Base-by-base conservation (phyloP, 768 basidiomycete genomes). In the Termitomyces titanicus region DNA sequence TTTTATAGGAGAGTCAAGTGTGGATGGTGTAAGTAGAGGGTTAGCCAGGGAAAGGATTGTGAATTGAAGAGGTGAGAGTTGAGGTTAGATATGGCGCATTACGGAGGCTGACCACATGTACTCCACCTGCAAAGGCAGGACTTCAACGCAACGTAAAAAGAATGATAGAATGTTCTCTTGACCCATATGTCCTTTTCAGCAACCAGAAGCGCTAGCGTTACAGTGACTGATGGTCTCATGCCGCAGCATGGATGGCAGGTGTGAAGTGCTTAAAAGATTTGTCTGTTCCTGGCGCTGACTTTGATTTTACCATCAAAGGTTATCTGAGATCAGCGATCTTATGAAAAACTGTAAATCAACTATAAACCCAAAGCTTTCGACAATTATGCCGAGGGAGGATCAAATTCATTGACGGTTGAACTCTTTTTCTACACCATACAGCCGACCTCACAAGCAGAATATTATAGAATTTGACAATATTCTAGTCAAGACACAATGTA, bases 91-190 rank as follows among this genome's bases (percentile, higher is more conserved):
- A 54, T 61, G 59, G 56, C 78, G 74, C 74, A 77, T 57, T 63
- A 63, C 81, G 80, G n/a, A 76, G 77, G 78, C 79, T 80, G 72
- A 63, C 73, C 75, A 75, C 76, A 77, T 75, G 73, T 65, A 67
- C 10, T 70, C 61, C 57, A 42, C 56, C 66, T 63, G 62, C 67
- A 67, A 72, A 71, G 72, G 68, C 68, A 68, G 66, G 64, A 72
- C 66, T 64, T 60, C 67, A 72, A 77, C 72, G 74, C 67, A 72
- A 77, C 72, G 74, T 77, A 76, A 73, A 67, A 65, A 51, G 55
- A 45, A 46, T 44, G 61, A 60, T 63, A 52, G 52, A 64, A 61
- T 33, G 49, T 72, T 74, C 74, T 66, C 73, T 74, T 72, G 74
- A 61, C 65, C 63, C 65, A 62, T 64, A 68, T 63, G 60, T 64